phyloP scores from a whole-genome alignment of 2,329 filamentous ascomycete species.

The Metarhizium album region DNA sequence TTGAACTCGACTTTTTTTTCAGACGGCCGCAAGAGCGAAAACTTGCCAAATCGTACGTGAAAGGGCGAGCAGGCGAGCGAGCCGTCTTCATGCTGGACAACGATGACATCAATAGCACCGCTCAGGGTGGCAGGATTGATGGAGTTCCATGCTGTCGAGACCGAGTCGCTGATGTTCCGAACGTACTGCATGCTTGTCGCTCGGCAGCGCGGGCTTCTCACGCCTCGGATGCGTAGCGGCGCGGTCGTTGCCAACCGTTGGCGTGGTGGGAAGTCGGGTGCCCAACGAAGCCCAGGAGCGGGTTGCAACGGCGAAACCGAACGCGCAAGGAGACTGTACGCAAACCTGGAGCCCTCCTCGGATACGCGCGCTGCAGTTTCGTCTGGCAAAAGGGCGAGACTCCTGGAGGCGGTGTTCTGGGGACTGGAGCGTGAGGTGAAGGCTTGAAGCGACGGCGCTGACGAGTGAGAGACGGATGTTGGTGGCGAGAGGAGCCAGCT shows the following conservation, averaged over 20 bases:
- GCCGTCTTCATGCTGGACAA: constrained; percentile 93
- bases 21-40: constrained; percentile 84
- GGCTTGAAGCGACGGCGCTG: not conserved
- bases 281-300: not conserved
- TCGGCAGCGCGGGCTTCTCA: constrained; percentile 6
- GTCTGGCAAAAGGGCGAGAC: too few species aligned
- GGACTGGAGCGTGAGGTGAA: not conserved
- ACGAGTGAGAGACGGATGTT: not conserved
- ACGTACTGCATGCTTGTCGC: constrained; percentile 85
- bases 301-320: not conserved
- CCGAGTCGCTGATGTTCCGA: constrained; percentile 84
- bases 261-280: not conserved
- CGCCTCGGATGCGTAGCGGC: not conserved
- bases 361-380: not conserved
- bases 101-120: constrained; percentile 97
- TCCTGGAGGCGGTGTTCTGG: not conserved
- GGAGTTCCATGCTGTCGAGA: constrained; percentile 98
- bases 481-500: not conserved
- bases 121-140: constrained; percentile 97
- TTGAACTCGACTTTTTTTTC: constrained; percentile 99
- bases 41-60: constrained; percentile 98
- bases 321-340: not conserved
- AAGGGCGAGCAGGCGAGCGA: constrained; percentile 86
- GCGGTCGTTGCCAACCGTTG: not conserved
- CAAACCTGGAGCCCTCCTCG: not conserved